These are phyloP conservation scores for Huntiella savannae DNA, from an alignment of 2,329 filamentous ascomycete species.

Conservation along the genomic window DNA sequence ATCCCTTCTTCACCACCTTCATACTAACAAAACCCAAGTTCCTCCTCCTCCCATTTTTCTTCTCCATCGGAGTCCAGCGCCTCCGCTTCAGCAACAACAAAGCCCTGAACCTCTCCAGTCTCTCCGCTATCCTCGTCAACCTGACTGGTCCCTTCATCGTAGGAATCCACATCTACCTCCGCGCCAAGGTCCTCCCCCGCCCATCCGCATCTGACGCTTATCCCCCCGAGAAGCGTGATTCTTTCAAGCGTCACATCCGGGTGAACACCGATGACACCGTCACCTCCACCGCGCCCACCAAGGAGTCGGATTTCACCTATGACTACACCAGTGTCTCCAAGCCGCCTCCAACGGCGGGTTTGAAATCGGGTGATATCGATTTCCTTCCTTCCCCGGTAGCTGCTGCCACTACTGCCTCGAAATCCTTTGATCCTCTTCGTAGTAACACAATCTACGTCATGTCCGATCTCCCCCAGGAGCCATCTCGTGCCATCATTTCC, in stretches of 20 bases:
- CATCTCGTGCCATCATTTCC: slow-evolving; percentile 3
- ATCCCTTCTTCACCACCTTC: neutral
- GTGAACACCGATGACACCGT: slow-evolving; percentile 4
- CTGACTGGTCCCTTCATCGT: slow-evolving; percentile 46
- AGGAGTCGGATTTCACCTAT: neutral
- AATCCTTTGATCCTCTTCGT: neutral
- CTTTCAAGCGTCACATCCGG: slow-evolving; percentile 7
- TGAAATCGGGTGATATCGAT: neutral
- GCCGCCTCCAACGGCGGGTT: slow-evolving; percentile 6
- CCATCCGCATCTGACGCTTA: neutral
- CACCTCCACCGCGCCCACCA: neutral
- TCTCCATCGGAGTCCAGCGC: slow-evolving; percentile 29
- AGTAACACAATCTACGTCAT: slow-evolving; percentile 7
- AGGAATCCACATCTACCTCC: slow-evolving; percentile 46
- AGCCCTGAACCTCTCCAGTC: slow-evolving; percentile 35
- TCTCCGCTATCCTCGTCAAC: slow-evolving; percentile 46
- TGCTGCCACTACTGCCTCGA: neutral
- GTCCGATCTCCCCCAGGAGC: slow-evolving; percentile 8
- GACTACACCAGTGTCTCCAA: slow-evolving; percentile 4
- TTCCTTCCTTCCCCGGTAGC: neutral
- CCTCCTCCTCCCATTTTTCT: slow-evolving; percentile 45
- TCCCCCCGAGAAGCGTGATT: slow-evolving; percentile 4
- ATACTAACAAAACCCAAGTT: slow-evolving; percentile 20
- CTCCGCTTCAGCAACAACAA: slow-evolving; percentile 19
- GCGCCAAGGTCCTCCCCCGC: slow-evolving; percentile 36